Percentiles rank a stretch among this genome's conserved stretches.
Evolutionary conservation across 805 yeast species (phyloP).

Genomic region (Nakazawaea holstii): DNA sequence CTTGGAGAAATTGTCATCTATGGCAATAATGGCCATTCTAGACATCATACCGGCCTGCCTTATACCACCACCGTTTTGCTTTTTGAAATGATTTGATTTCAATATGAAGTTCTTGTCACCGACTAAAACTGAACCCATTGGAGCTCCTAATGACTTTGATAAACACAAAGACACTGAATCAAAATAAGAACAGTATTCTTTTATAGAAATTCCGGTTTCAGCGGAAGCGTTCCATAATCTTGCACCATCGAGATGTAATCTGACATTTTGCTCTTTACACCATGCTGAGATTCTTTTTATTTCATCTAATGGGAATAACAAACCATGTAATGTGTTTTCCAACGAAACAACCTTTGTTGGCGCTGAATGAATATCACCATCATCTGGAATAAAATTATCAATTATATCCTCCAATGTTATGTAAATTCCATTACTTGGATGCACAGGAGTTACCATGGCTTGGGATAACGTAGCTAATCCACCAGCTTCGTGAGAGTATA

Average conservation of each 20-base stretch:
- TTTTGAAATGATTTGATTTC: slow-evolving; percentile 79
- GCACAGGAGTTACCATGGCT: slow-evolving; percentile 85
- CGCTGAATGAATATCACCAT: slow-evolving; percentile 81
- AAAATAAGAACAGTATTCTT: slow-evolving; percentile 68
- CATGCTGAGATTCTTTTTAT: slow-evolving; percentile 63
- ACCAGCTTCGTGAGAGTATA: slow-evolving; percentile 82
- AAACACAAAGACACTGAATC: slow-evolving; percentile 89
- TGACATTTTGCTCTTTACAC: slow-evolving; percentile 54
- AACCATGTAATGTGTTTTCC: slow-evolving; percentile 87
- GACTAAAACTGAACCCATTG: slow-evolving; percentile 84
- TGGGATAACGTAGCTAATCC: slow-evolving; percentile 86
- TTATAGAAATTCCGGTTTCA: slow-evolving; percentile 62
- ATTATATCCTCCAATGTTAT: slow-evolving; percentile 77
- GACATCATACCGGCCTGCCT: slow-evolving; percentile 83
- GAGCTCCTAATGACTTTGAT: slow-evolving; percentile 90
- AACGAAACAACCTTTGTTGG: slow-evolving; percentile 82
- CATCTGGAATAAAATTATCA: slow-evolving; percentile 57
- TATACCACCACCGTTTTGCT: slow-evolving; percentile 91
- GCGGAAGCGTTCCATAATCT: slow-evolving; percentile 87
- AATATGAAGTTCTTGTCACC: slow-evolving; percentile 54
- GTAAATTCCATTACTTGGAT: slow-evolving; percentile 70
- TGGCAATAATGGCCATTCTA: slow-evolving; percentile 74
- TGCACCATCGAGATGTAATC: slow-evolving; percentile 91
- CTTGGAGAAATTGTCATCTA: slow-evolving; percentile 65
- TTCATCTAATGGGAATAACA: slow-evolving; percentile 76